These are phyloP conservation scores for Primulina eburnea DNA, from an alignment of 257 asterid genomes.

Conservation along the genomic window DNA sequence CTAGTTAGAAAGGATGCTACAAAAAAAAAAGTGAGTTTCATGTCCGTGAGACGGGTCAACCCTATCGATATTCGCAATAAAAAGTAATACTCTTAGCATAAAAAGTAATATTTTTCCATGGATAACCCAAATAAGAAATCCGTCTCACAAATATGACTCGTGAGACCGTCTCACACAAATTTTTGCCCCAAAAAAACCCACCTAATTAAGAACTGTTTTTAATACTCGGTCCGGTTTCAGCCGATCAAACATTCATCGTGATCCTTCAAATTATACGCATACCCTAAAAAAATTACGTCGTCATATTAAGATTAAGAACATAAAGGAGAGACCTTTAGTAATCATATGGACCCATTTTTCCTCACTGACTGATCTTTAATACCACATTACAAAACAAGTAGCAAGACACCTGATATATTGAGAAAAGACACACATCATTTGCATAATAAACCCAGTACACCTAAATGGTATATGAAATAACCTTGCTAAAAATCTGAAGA, in stretches of 20 bases:
- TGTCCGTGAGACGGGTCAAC: too few relatives aligned
- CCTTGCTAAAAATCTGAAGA: conserved; percentile 7
- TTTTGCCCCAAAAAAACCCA: too few relatives aligned
- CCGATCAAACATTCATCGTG: background rate
- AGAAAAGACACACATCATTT: background rate
- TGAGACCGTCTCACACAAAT: too few relatives aligned
- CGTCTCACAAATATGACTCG: too few relatives aligned
- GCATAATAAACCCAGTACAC: conserved; percentile 7
- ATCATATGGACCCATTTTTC: background rate
- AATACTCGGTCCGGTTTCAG: background rate
- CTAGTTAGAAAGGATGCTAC: too few relatives aligned
- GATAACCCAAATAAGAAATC: too few relatives aligned
- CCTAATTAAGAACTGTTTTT: too few relatives aligned
- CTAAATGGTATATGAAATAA: background rate
- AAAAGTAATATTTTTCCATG: too few relatives aligned
- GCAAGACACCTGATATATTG: background rate
- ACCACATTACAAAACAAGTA: background rate
- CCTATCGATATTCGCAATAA: too few relatives aligned
- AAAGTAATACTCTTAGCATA: too few relatives aligned
- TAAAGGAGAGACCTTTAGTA: background rate
- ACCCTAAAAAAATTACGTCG: background rate
- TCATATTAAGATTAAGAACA: background rate
- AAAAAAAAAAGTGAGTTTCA: too few relatives aligned
- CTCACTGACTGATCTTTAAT: background rate
- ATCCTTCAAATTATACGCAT: background rate